These are phyloP conservation scores for Trichoderma arundinaceum DNA, from an alignment of 2,329 filamentous ascomycete species.

Conservation along the genomic window DNA sequence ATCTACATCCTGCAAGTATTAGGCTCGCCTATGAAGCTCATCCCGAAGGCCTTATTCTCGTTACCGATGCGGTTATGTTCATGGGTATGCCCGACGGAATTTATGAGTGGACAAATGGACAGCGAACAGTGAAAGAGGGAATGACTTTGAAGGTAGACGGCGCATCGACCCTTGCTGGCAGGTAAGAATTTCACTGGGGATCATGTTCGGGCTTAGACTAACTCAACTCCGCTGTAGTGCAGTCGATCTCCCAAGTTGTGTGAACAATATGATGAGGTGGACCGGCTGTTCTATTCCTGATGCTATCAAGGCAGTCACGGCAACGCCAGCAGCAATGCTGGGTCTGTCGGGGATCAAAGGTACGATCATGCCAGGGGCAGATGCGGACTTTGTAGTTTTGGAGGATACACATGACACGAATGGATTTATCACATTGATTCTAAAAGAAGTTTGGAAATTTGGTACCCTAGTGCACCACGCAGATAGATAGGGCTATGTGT, in stretches of 20 bases:
- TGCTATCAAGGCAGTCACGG: neutral
- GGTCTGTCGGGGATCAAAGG: neutral
- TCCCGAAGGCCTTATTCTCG: neutral
- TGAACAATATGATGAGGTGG: neutral
- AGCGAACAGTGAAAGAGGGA: neutral
- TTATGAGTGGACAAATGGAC: constrained; percentile 10
- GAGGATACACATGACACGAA: neutral
- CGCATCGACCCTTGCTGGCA: neutral
- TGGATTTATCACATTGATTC: neutral
- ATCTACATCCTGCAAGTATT: neutral
- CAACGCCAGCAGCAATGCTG: neutral
- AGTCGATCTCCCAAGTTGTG: neutral
- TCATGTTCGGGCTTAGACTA: neutral
- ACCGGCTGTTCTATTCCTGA: neutral
- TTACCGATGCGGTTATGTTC: constrained; percentile 6
- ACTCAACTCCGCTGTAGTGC: neutral
- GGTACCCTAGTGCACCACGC: neutral
- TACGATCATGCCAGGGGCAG: neutral
- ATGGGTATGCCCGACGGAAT: neutral
- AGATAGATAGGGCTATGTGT: neutral
- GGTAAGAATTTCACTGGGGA: neutral
- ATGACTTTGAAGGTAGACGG: constrained; percentile 2
- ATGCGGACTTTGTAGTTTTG: neutral
- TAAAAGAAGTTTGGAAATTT: constrained; percentile 4
- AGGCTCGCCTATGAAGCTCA: neutral